phyloP scores from a whole-genome alignment of 2,329 filamentous ascomycete genomes.

The Curvularia sp. region DNA sequence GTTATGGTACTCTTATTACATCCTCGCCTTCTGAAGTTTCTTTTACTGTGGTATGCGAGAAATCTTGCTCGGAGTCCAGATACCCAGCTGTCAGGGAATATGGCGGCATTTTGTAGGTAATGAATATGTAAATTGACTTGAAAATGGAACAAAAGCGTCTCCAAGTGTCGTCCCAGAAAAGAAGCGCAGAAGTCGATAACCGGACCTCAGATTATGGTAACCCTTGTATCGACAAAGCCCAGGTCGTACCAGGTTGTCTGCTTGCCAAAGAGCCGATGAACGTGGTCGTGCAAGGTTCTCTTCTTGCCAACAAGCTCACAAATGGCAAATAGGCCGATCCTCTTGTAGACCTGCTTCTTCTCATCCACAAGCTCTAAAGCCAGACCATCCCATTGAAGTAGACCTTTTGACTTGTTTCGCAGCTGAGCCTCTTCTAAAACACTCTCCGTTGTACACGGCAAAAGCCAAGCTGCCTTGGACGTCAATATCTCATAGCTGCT shows the following conservation, averaged over 20 bases:
- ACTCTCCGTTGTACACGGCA: background rate
- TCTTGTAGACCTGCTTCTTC: background rate
- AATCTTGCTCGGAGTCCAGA: background rate
- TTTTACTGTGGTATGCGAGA: background rate
- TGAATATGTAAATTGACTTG: background rate
- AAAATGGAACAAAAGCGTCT: background rate
- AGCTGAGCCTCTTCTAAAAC: background rate
- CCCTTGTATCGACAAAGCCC: background rate
- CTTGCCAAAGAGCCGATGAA: background rate
- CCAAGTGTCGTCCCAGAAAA: background rate
- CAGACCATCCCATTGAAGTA: background rate
- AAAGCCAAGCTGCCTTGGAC: background rate
- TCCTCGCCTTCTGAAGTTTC: background rate
- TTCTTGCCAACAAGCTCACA: too few species aligned
- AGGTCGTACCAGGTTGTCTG: background rate
- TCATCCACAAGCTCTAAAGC: background rate
- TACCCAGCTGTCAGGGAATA: background rate
- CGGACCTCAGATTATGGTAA: background rate
- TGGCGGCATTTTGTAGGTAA: background rate
- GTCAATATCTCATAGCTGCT: too few species aligned
- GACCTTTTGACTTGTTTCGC: too few species aligned
- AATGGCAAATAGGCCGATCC: background rate
- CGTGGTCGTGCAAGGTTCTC: too few species aligned
- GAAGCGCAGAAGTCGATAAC: background rate
- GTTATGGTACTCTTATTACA: background rate